These are phyloP conservation scores for Spinacia oleracea DNA, from an alignment of 179 eudicot species.

Conservation along the genomic window DNA sequence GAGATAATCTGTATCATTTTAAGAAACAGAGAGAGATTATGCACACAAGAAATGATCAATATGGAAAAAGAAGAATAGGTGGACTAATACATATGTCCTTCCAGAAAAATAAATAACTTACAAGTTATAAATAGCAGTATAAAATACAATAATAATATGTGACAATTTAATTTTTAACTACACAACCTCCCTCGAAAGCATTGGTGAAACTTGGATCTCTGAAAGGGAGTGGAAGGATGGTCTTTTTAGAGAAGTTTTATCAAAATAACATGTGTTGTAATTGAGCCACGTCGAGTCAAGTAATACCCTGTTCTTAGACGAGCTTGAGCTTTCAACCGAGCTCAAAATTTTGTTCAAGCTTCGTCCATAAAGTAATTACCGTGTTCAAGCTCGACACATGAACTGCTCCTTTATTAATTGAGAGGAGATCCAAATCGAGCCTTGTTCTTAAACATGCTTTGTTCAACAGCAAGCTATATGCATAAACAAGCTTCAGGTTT, in stretches of 20 bases:
- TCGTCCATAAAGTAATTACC: no score
- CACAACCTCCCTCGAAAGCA: background rate
- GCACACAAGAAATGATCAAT: conserved; percentile 2
- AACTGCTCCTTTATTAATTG: background rate
- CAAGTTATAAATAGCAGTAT: background rate
- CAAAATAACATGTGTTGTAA: no score
- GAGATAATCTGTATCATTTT: background rate
- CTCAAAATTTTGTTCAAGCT: no score
- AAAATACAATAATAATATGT: background rate
- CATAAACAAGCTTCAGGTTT: no score
- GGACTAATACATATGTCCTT: background rate
- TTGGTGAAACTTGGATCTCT: background rate
- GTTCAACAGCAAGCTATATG: background rate
- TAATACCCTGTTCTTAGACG: no score
- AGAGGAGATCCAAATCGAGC: background rate
- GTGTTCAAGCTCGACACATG: no score
- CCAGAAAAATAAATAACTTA: background rate
- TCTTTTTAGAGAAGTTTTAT: no score
- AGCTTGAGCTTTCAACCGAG: no score
- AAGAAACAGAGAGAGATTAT: background rate
- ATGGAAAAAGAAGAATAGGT: background rate
- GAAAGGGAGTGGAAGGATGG: background rate
- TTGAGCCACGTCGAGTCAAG: no score
- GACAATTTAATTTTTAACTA: background rate
- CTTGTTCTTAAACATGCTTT: background rate